Conservation (phyloP, 2,329 filamentous ascomycete species). For the Neodidymelliopsis sp. region DNA sequence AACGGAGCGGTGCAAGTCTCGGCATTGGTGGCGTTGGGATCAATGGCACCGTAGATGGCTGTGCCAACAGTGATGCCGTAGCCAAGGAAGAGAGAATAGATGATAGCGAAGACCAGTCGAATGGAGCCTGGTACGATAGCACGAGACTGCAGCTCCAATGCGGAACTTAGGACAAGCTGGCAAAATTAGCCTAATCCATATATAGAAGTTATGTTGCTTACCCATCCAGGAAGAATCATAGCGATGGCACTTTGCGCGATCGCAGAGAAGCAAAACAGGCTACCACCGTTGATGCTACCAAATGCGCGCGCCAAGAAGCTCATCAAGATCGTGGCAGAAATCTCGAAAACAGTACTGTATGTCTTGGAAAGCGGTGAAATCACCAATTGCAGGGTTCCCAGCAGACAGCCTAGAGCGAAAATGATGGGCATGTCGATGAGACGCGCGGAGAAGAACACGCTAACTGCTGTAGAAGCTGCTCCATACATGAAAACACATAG, state of each 20-base stretch:
- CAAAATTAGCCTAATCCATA: background rate
- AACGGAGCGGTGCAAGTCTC: conserved; percentile 56
- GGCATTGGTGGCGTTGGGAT: conserved; percentile 53
- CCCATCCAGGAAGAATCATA: conserved; percentile 57
- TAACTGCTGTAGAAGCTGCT: conserved; percentile 75
- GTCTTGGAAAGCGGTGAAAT: conserved; percentile 76
- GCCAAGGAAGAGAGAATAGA: conserved; percentile 60
- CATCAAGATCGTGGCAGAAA: conserved; percentile 56
- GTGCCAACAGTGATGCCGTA: conserved; percentile 60
- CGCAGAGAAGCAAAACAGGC: conserved; percentile 58
- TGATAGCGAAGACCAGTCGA: conserved; percentile 59
- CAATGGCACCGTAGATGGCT: conserved; percentile 56
- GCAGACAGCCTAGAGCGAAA: conserved; percentile 74
- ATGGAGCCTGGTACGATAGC: conserved; percentile 58
- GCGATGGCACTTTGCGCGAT: conserved; percentile 59
- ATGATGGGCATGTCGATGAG: conserved; percentile 80
- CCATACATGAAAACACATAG: conserved; percentile 72
- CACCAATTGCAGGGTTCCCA: conserved; percentile 78
- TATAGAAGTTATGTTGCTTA: conserved; percentile 22
- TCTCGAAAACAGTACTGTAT: conserved; percentile 62
- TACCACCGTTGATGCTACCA: conserved; percentile 53
- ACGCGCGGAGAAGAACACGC: conserved; percentile 78
- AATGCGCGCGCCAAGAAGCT: conserved; percentile 58
- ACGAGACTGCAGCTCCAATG: conserved; percentile 56
- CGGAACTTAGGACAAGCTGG: conserved; percentile 54